These are phyloP conservation scores for Aureobasidium pullulans DNA, from an alignment of 2,329 filamentous ascomycete genomes.

Conservation along the genomic window DNA sequence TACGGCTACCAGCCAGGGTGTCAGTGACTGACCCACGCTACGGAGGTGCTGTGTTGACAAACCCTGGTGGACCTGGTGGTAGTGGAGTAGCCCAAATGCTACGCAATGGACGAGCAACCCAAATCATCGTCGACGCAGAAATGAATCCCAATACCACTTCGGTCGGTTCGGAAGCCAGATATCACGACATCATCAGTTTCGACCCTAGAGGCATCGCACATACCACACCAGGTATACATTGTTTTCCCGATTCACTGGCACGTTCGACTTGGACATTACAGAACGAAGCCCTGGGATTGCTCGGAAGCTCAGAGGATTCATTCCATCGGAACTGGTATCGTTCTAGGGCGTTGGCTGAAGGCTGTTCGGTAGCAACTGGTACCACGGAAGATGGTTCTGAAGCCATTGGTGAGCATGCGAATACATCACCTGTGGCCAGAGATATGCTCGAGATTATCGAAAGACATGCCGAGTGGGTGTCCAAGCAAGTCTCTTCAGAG, in stretches of 20 bases:
- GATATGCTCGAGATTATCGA: slow-evolving; percentile 44
- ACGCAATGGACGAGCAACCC: slow-evolving; percentile 27
- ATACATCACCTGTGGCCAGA: slow-evolving; percentile 38
- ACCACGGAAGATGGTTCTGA: neutral
- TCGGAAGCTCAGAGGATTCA: slow-evolving; percentile 33
- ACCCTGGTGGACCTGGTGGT: slow-evolving; percentile 38
- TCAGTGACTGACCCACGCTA: slow-evolving; percentile 35
- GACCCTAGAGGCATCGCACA: slow-evolving; percentile 36
- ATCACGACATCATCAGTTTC: slow-evolving; percentile 34
- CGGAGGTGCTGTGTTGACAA: slow-evolving; percentile 41
- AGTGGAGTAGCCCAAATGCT: slow-evolving; percentile 33
- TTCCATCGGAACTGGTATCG: slow-evolving; percentile 34
- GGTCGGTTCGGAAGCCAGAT: slow-evolving; percentile 17
- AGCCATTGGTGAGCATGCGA: slow-evolving; percentile 33
- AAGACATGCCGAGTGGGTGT: slow-evolving; percentile 29
- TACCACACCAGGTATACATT: slow-evolving; percentile 26
- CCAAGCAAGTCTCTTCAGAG: neutral
- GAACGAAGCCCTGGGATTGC: slow-evolving; percentile 28
- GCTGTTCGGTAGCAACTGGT: slow-evolving; percentile 17
- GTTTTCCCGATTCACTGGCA: slow-evolving; percentile 27
- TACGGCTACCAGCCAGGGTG: slow-evolving; percentile 38
- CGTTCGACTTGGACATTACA: slow-evolving; percentile 27
- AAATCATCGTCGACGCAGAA: slow-evolving; percentile 27
- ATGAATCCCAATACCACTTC: neutral
- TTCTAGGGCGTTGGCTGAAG: slow-evolving; percentile 27